Conservation (phyloP, 441 rosid species). For the Jatropha multifida region DNA sequence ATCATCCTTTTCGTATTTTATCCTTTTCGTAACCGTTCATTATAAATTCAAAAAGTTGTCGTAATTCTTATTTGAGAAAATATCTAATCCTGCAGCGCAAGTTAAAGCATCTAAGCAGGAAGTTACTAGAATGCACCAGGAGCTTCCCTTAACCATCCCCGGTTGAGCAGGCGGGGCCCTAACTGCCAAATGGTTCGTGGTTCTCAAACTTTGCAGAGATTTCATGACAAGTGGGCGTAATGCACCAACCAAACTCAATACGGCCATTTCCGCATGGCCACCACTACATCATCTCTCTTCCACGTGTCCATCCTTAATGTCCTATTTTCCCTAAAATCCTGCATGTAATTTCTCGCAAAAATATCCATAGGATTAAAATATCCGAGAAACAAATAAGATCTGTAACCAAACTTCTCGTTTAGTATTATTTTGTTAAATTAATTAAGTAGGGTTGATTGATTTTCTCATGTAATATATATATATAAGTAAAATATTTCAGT, state of each 20-base stretch:
- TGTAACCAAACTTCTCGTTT: not conserved
- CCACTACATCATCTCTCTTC: slow-evolving; percentile 20
- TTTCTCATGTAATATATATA: no score
- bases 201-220: slow-evolving; percentile 9
- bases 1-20: no score
- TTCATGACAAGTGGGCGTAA: slow-evolving; percentile 28
- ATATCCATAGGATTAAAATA: slow-evolving; percentile 15
- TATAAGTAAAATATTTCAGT: no score
- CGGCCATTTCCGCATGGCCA: slow-evolving; percentile 23
- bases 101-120: not conserved
- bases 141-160: not conserved
- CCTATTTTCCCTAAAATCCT: not conserved
- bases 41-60: not conserved
- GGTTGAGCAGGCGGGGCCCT: slow-evolving; percentile 19
- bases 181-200: slow-evolving; percentile 29
- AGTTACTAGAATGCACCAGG: slow-evolving; percentile 9
- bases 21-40: no score
- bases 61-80: not conserved
- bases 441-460: no score
- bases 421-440: no score
- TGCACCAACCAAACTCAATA: slow-evolving; percentile 19
- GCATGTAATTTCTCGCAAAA: not conserved
- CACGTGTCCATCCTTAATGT: slow-evolving; percentile 21
- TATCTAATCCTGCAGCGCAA: not conserved
- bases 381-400: not conserved